These are phyloP conservation scores for Monilinia fructicola DNA, from an alignment of 2,329 filamentous ascomycete genomes.

Conservation along the genomic window DNA sequence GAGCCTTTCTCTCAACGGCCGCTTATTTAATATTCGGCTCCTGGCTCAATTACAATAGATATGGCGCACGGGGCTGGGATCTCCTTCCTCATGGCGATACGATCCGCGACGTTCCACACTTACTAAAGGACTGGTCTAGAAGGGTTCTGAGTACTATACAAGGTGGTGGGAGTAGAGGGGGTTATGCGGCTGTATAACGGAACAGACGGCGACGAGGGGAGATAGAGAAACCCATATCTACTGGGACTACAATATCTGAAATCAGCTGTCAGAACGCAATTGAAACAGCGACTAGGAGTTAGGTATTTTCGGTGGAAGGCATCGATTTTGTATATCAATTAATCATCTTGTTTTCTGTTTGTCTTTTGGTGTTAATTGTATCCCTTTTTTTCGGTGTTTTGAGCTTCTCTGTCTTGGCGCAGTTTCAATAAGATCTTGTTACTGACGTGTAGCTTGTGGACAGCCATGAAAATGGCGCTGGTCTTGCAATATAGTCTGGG, in stretches of 20 bases:
- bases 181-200: slow-evolving; percentile 78
- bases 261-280: background rate
- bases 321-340: slow-evolving; percentile 14
- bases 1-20: slow-evolving; percentile 79
- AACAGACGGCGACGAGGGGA: background rate
- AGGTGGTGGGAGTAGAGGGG: slow-evolving; percentile 78
- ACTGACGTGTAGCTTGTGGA: background rate
- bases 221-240: background rate
- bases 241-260: background rate
- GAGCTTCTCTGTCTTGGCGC: background rate
- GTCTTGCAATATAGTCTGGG: background rate
- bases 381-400: background rate
- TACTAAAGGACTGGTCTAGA: slow-evolving; percentile 84
- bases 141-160: slow-evolving; percentile 81
- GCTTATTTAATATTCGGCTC: slow-evolving; percentile 96
- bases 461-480: too few relatives aligned
- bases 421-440: background rate
- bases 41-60: slow-evolving; percentile 98
- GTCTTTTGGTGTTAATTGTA: slow-evolving; percentile 7
- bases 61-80: slow-evolving; percentile 93
- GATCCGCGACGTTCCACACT: slow-evolving; percentile 87
- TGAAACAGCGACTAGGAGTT: slow-evolving; percentile 16
- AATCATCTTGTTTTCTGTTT: background rate
- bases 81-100: slow-evolving; percentile 89
- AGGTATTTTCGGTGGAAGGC: slow-evolving; percentile 7